Evolutionary conservation across 2,329 filamentous ascomycete genomes (phyloP).

Genomic region (Thermochaetoides dissita): DNA sequence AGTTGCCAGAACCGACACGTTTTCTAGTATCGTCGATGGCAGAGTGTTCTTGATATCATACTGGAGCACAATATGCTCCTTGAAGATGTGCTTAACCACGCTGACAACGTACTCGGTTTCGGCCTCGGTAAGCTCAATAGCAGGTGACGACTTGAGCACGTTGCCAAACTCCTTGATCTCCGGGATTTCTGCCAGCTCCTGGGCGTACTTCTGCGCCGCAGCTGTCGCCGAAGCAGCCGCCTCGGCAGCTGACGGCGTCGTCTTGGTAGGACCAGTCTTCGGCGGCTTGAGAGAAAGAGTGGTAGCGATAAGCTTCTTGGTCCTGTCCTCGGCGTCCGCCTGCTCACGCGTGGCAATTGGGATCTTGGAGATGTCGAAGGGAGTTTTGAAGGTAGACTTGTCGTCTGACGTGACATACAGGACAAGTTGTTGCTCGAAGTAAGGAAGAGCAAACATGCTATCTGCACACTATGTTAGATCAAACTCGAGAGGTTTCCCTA

Average conservation of each 20-base stretch:
- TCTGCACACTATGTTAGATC: conserved; percentile 35
- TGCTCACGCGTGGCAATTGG: conserved; percentile 92
- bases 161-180: conserved; percentile 82
- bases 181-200: conserved; percentile 76
- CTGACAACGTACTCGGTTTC: conserved; percentile 95
- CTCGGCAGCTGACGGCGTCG: conserved; percentile 55
- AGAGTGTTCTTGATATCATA: conserved; percentile 98
- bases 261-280: conserved; percentile 63
- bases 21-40: conserved; percentile 76
- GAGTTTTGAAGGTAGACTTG: conserved; percentile 65
- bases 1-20: conserved; percentile 69
- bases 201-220: conserved; percentile 73
- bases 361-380: conserved; percentile 84
- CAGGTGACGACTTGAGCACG: conserved; percentile 77
- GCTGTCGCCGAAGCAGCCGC: conserved; percentile 63
- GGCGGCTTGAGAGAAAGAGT: conserved; percentile 90
- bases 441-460: conserved; percentile 86
- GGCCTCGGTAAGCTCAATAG: conserved; percentile 84
- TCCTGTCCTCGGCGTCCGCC: conserved; percentile 87
- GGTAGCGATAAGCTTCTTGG: conserved; percentile 89
- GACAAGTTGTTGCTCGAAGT: conserved; percentile 92
- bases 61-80: conserved; percentile 88
- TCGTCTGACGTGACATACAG: conserved; percentile 93
- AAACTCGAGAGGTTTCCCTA: neutral
- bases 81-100: conserved; percentile 94